Evolutionary conservation across 345 rosid species (phyloP), one percentile per base, ranked within the genome.

Genomic region (thale cress (Arabidopsis thaliana)): DNA sequence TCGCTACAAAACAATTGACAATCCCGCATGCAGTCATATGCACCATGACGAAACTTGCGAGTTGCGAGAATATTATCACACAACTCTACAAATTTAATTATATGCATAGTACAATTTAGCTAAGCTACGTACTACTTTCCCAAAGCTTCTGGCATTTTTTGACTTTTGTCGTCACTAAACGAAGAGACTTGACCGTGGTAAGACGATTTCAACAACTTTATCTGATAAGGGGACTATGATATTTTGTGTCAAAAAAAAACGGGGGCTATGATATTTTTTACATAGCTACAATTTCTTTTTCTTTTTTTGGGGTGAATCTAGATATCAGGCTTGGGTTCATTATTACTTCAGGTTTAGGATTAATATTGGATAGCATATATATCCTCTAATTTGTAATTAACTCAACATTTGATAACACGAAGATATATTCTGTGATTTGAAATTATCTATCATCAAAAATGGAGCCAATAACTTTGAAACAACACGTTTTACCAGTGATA

Each of bases 151-250:
- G 64, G 2, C 48, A 48, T 20, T 10, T 34, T 63, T 44, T 13
- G 48, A 45, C 23, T 53, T 32, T 64, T 56, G 71, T 55, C 48
- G 49, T 74, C 50, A 40, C 50, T 40, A 20, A 24, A 46, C 16
- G 11, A 66, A 24, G 66, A 45, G 66, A 36, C 53, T 59, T 67
- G 61, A 38, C 28, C 58, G 46, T 59, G 38, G 46, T 67, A 50
- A 30, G 20, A 59, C 49, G 12, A 59, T 50, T 75, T 34, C 53
- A 34, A 2, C 38, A 57, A 38, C 33, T 11, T 46, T 57, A 36
- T 65, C 59, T 37, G 66, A 45, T 25, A 34, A 73, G 65, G 34
- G 72, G 50, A 55, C 22, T 3, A 44, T 30, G 20, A 16, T 16
- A 16, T 16, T 16, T 16, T 16, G 20, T 16, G 20, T 16, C 20